Conservation (phyloP, 495 filamentous ascomycete species). For the Xylaria flabelliformis region DNA sequence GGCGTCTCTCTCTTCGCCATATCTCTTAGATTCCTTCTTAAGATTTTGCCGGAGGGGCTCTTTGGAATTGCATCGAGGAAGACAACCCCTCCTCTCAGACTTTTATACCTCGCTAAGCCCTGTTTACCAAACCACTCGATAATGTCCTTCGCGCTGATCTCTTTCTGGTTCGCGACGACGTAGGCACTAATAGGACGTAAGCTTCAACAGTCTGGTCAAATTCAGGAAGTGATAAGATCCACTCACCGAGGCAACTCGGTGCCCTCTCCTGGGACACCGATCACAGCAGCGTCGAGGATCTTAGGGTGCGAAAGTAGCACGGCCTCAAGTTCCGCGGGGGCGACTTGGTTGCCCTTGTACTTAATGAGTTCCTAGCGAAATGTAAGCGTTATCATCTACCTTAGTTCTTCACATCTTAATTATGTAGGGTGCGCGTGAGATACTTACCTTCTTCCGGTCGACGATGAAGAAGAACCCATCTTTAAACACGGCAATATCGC, state of each 20-base stretch:
- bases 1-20: conserved; percentile 36
- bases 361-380: conserved; percentile 46
- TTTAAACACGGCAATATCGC: conserved; percentile 66
- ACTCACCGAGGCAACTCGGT: conserved; percentile 69
- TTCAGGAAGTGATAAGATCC: background rate
- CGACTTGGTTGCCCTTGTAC: conserved; percentile 78
- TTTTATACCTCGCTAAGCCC: conserved; percentile 71
- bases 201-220: background rate
- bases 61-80: conserved; percentile 84
- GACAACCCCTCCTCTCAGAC: conserved; percentile 74
- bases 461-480: conserved; percentile 61
- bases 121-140: conserved; percentile 47
- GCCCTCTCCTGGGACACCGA: conserved; percentile 70
- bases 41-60: conserved; percentile 81
- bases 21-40: conserved; percentile 65
- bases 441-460: conserved; percentile 74
- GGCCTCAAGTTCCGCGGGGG: conserved; percentile 68
- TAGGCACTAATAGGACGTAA: conserved; percentile 62
- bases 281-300: conserved; percentile 79
- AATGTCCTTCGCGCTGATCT: conserved; percentile 38
- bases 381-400: background rate
- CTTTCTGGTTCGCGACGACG: conserved; percentile 58
- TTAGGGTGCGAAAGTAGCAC: conserved; percentile 69
- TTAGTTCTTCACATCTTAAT: background rate
- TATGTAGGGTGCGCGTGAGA: background rate